These are phyloP conservation scores for Pichia paraexigua DNA, from an alignment of 805 yeast genomes.

Conservation along the genomic window DNA sequence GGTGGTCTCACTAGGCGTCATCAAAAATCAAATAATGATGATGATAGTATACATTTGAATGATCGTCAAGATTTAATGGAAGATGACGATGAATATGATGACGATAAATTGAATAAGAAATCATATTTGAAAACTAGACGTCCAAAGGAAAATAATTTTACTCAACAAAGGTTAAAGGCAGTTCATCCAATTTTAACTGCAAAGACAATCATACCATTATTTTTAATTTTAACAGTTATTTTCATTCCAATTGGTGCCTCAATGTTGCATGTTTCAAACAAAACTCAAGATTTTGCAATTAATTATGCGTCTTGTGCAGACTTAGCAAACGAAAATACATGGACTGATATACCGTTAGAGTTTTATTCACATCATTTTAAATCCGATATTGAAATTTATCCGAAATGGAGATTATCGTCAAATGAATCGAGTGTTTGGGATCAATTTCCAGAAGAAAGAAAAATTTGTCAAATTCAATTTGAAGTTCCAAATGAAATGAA, in stretches of 20 bases:
- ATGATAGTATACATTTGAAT: slow-evolving; percentile 3
- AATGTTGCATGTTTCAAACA: slow-evolving; percentile 62
- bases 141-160: slow-evolving; percentile 55
- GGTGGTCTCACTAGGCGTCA: slow-evolving; percentile 11
- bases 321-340: slow-evolving; percentile 38
- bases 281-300: slow-evolving; percentile 68
- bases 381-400: slow-evolving; percentile 30
- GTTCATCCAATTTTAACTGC: slow-evolving; percentile 83
- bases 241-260: slow-evolving; percentile 93
- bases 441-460: slow-evolving; percentile 35
- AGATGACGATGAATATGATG: slow-evolving; percentile 34
- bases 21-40: slow-evolving; percentile 10
- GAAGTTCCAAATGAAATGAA: slow-evolving; percentile 64
- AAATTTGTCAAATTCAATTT: slow-evolving; percentile 66
- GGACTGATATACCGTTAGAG: slow-evolving; percentile 50
- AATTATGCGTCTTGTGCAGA: slow-evolving; percentile 66
- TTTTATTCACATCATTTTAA: slow-evolving; percentile 56
- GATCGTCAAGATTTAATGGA: slow-evolving; percentile 18
- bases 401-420: slow-evolving; percentile 57
- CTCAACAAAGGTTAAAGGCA: slow-evolving; percentile 48
- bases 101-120: slow-evolving; percentile 24
- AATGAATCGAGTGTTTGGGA: slow-evolving; percentile 35
- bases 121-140: slow-evolving; percentile 40
- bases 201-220: slow-evolving; percentile 78
- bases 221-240: slow-evolving; percentile 63